These are phyloP conservation scores for Gypsophila paniculata DNA, from an alignment of 179 eudicot species.

Conservation along the genomic window DNA sequence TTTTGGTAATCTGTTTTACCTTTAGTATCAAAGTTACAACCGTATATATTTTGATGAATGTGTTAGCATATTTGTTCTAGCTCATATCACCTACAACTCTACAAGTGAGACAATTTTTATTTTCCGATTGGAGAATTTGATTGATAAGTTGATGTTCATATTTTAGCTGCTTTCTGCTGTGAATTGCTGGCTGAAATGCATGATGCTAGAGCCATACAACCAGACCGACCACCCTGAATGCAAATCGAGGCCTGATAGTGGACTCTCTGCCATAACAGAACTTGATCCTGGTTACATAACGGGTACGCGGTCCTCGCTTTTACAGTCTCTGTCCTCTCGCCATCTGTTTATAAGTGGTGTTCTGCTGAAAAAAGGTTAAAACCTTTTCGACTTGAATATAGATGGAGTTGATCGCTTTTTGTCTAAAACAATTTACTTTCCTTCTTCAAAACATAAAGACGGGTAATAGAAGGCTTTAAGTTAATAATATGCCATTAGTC, in stretches of 20 bases:
- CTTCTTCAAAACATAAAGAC: background rate
- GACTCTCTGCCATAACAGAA: conserved; percentile 95
- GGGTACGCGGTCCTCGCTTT: conserved; percentile 37
- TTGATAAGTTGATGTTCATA: conserved; percentile 14
- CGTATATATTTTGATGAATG: background rate
- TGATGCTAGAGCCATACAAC: conserved; percentile 80
- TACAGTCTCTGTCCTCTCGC: background rate
- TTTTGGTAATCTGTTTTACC: background rate
- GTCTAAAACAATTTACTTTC: background rate
- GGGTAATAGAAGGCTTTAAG: background rate
- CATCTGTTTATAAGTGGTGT: too few relatives aligned
- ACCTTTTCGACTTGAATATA: too few relatives aligned
- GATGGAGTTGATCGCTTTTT: too few relatives aligned
- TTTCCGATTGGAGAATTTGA: background rate
- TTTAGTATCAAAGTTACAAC: background rate
- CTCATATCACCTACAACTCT: background rate
- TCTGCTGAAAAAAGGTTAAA: too few relatives aligned
- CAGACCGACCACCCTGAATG: conserved; percentile 93
- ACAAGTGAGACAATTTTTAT: background rate
- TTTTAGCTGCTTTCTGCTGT: conserved; percentile 89
- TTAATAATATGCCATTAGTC: background rate
- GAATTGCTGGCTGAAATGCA: conserved; percentile 99
- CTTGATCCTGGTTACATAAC: conserved; percentile 96
- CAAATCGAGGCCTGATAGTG: conserved; percentile 98
- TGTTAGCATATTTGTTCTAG: background rate